Base-by-base conservation (phyloP, 345 rosid species). In the Gossypium mustelinum region DNA sequence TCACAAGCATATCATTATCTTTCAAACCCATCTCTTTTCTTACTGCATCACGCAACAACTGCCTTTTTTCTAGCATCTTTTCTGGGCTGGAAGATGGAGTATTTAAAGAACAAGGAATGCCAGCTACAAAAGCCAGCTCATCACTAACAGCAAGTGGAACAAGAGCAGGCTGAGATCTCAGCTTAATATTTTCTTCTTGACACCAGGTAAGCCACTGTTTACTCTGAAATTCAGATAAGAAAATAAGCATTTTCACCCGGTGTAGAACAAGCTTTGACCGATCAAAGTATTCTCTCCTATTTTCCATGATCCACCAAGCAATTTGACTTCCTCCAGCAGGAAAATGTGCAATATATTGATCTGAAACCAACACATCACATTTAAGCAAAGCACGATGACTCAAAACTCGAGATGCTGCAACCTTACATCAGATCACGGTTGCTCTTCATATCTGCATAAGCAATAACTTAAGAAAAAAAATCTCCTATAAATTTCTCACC, bases 251-350 rank as follows among this genome's bases (percentile, higher is more conserved):
- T 81, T 92, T 92, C 81, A 94, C 98, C 74, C 88, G 80, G 80
- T 91, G 63, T 75, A 94, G 89, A 39, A 89, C 88, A 74, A 85
- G 82, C 77, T 89, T 92, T 20, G 97, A 79, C 72, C 97, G 88
- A 76, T 92, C 92, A 81, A 94, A 94, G 82, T 92, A 94, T 79
- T 94, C 97, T 73, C 87, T 78, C 73, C 95, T 85, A 83, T 92
- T 94, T 84, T 92, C 97, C 98, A 94, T 92, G 64, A 94, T 89
- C 98, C 98, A 94, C 98, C 97, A 94, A 74, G 87, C 92, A 66
- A 94, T 85, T 83, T 94, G 98, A 87, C 95, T 89, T 48, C 94
- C 97, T 70, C 94, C 97, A 81, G 97, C 91, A 39, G 98, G 97
- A 81, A 85, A 91, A 70, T 79, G 95, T 70, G 85, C 84, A 20